Percentiles rank a stretch among this genome's conserved stretches.
Conservation (phyloP, 805 yeast genomes). For the Candida tammaniensis region DNA sequence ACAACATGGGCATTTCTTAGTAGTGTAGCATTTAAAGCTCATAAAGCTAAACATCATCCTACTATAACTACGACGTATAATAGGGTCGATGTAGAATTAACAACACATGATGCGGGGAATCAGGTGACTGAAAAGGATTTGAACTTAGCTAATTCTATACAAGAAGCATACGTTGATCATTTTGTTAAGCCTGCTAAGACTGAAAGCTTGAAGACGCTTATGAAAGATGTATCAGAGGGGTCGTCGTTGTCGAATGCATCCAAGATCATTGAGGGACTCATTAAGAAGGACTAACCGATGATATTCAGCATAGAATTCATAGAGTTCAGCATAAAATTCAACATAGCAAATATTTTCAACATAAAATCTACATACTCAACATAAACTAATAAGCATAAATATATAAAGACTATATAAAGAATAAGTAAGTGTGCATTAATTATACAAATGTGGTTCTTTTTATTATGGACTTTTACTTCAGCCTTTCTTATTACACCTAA, state of each 20-base stretch:
- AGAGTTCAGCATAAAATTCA: no score
- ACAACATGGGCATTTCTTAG: constrained; percentile 68
- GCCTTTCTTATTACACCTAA: constrained; percentile 3
- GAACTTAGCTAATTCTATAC: constrained; percentile 47
- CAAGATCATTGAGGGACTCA: constrained; percentile 3
- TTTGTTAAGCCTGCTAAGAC: constrained; percentile 3
- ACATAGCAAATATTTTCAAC: no score
- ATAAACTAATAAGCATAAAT: no score
- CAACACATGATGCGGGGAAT: constrained; percentile 61
- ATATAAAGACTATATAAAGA: no score
- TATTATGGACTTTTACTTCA: not conserved
- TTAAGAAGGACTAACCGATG: not conserved
- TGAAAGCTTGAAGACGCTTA: constrained; percentile 1
- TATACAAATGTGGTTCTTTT: no score
- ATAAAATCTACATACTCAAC: no score
- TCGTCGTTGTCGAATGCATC: constrained; percentile 5
- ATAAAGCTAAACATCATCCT: constrained; percentile 67
- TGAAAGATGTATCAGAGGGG: constrained; percentile 3
- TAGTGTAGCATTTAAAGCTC: constrained; percentile 55
- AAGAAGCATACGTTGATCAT: constrained; percentile 10
- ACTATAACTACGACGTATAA: constrained; percentile 63
- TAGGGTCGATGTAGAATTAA: constrained; percentile 48
- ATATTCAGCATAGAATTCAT: no score
- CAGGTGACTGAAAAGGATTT: constrained; percentile 56
- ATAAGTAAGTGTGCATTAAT: no score